Evolutionary conservation across 176 grass and related monocot species (phyloP).

Genomic region (Eragrostis curvula): DNA sequence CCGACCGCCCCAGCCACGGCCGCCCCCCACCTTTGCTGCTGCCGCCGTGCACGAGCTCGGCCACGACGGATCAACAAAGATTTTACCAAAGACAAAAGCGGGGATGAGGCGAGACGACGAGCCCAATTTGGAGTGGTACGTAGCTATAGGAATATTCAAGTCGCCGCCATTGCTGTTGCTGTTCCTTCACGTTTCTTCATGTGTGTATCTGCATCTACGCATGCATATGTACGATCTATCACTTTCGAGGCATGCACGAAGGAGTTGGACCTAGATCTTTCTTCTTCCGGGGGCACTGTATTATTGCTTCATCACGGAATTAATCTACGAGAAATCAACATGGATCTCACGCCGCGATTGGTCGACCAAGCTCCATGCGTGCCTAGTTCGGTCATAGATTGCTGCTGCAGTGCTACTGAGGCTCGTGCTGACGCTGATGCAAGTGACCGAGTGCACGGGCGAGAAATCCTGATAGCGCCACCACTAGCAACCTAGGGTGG

Average conservation of each 20-base stretch:
- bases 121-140: background rate
- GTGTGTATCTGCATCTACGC: background rate
- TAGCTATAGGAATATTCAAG: background rate
- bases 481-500: slow-evolving; percentile 23
- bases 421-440: background rate
- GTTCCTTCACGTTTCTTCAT: slow-evolving; percentile 18
- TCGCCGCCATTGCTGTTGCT: too few species aligned
- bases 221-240: background rate
- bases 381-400: slow-evolving; percentile 48
- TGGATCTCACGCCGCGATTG: background rate
- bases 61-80: background rate
- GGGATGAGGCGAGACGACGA: background rate
- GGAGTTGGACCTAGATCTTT: background rate
- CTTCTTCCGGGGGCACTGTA: background rate
- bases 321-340: background rate
- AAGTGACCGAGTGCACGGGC: background rate
- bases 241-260: slow-evolving; percentile 41
- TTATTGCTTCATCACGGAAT: background rate
- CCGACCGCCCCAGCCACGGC: slow-evolving; percentile 23
- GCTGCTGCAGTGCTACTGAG: slow-evolving; percentile 17
- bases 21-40: background rate
- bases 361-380: background rate
- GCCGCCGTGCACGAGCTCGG: background rate
- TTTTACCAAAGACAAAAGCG: background rate
- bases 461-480: slow-evolving; percentile 46